These are phyloP conservation scores for Tetrapisispora arboricola DNA, from an alignment of 805 yeast species.

Conservation along the genomic window DNA sequence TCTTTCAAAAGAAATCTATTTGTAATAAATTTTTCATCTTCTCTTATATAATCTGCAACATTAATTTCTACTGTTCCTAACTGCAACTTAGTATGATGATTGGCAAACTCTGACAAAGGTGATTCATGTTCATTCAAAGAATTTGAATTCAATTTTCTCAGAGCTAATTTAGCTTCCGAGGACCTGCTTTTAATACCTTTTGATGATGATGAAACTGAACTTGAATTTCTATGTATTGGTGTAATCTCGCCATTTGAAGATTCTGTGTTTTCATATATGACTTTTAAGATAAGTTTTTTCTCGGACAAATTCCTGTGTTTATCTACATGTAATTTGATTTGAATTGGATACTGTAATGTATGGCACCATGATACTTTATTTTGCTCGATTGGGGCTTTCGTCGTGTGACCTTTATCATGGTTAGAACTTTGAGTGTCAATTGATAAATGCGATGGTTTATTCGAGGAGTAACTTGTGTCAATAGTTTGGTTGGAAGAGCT, in stretches of 20 bases:
- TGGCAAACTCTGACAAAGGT: not conserved
- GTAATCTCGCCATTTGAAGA: not conserved
- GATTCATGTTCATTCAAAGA: not conserved
- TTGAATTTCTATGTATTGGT: not conserved
- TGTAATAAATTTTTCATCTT: constrained; percentile 39
- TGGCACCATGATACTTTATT: constrained; percentile 46
- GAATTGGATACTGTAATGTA: constrained; percentile 27
- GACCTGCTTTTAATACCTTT: not conserved
- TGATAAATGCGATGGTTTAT: constrained; percentile 1
- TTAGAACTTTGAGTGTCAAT: constrained; percentile 8
- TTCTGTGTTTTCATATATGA: constrained; percentile 30
- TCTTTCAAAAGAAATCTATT: constrained; percentile 62
- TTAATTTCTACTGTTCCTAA: constrained; percentile 63
- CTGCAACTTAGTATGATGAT: not conserved
- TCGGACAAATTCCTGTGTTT: constrained; percentile 29
- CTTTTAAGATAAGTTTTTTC: constrained; percentile 33
- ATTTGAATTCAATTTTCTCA: not conserved
- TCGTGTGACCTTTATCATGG: constrained; percentile 33
- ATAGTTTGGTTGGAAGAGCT: not conserved
- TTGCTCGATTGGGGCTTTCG: constrained; percentile 34
- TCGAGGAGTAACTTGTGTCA: not conserved
- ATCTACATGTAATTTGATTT: constrained; percentile 34
- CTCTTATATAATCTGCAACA: constrained; percentile 55
- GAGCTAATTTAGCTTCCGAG: not conserved
- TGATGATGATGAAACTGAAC: not conserved